phyloP scores from a whole-genome alignment of 2,329 filamentous ascomycete species.

The Rhynchosporium agropyri region DNA sequence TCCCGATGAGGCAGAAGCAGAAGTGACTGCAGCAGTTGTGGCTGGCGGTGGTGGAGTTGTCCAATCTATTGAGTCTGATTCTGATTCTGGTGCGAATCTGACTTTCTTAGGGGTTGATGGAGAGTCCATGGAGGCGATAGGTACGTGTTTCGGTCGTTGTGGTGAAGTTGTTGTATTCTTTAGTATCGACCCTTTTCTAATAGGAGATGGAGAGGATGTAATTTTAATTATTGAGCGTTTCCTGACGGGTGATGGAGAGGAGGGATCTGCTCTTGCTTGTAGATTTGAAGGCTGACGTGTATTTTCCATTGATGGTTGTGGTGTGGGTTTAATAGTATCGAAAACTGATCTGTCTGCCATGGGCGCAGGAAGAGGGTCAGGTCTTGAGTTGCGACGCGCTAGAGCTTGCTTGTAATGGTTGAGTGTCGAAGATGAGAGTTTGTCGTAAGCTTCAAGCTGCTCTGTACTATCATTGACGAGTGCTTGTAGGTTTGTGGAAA shows the following conservation, averaged over 20 bases:
- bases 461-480: background rate
- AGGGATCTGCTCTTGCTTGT: too few relatives aligned
- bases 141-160: too few relatives aligned
- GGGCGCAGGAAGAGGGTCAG: background rate
- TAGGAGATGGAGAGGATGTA: background rate
- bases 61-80: background rate
- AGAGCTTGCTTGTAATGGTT: slow-evolving; percentile 8
- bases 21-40: background rate
- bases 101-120: background rate
- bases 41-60: background rate
- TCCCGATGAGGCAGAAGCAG: too few relatives aligned
- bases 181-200: background rate
- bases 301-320: background rate
- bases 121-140: too few relatives aligned
- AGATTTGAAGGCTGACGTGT: too few relatives aligned
- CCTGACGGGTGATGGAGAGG: too few relatives aligned
- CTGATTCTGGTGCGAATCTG: background rate
- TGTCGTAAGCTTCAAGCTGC: slow-evolving; percentile 17
- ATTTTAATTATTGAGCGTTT: too few relatives aligned
- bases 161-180: too few relatives aligned
- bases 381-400: background rate
- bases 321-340: background rate
- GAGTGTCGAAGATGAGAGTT: slow-evolving; percentile 3
- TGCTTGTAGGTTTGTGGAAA: background rate
- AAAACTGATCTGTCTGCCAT: background rate